Evolutionary conservation across 768 basidiomycete genomes (phyloP), one percentile per base, ranked within the genome.

Genomic region (Lentinula detonsa): DNA sequence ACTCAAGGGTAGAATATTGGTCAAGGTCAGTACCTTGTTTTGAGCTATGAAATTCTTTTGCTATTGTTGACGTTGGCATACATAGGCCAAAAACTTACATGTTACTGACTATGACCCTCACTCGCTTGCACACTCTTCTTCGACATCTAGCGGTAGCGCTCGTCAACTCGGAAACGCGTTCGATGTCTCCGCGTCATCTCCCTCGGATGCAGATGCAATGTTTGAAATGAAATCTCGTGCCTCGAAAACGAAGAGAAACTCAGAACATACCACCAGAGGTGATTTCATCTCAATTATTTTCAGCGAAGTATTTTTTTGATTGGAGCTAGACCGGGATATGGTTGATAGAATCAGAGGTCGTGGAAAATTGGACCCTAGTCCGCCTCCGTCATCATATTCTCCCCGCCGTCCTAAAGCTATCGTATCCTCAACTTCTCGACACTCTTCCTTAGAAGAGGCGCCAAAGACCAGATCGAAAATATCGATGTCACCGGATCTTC

Each of bases 401-500:
- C 55, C 55, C 5, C 40, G 31, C n/a, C 55, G 53, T 10, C 53
- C 39, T 10, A 43, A 43, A 42, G 21, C 55, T 56, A 7, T 43
- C 11, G 10, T 8, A 40, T 46, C 58, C 6, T 55, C 61, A 13
- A 7, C 16, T 21, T 52, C 49, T 35, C 35, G 18, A 23, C 18
- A 11, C 21, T 34, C 51, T 28, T 42, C 13, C 6, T 15, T 7
- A n/a, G 33, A 35, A 34, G 33, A 23, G 43, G 16, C 69, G 50
- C 21, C 69, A 51, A 75, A 75, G 71, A 66, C 75, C 9, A 89
- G 86, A 67, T 73, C 74, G 23, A 86, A 84, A 67, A 94, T 93
- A 86, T 95, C 95, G 66, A 94, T 93, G 86, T 95, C 95, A 0
- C 70, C 82, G 28, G 79, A 81, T 2, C 81, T 98, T 1, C 84